Evolutionary conservation across 345 rosid genomes (phyloP), one percentile per base, ranked within the genome.

Genomic region (Aurinia saxatilis): DNA sequence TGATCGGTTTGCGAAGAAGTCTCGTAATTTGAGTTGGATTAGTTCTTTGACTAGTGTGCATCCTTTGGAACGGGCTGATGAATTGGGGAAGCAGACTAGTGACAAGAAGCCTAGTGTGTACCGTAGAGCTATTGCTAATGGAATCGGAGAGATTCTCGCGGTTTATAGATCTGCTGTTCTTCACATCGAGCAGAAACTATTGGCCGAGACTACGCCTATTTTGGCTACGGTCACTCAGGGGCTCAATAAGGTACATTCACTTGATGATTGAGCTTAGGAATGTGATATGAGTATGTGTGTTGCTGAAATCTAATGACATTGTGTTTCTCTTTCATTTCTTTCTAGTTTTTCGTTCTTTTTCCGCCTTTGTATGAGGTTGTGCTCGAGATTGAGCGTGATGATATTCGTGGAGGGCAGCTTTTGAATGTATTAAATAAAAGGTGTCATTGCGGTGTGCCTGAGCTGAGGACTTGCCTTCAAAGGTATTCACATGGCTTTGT

Each of bases 371-470:
- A 84, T 35, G 98, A 92, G 79, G 93, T 89, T 56, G 74, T 92
- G 77, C 72, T 81, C 10, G 95, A 92, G 91, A 84, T 85, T 54
- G 97, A 89, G 82, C 91, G 88, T 8, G 88, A 84, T 50, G 95
- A 87, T 75, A 79, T 89, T 38, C 87, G 90, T 46, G 98, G 97
- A 60, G 97, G 98, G 23, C 83, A 85, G 66, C 98, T 92, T 54
- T 80, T 92, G 53, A 87, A 87, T 71, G 85, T 92, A 44, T 74
- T 92, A 61, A 91, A 84, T 58, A 87, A 85, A 63, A 79, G 97
- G 13, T 87, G 93, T 57, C 98, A 92, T 21, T 92, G 98, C 68
- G 98, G 98, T 49, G 96, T 92, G 67, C 98, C 98, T 68, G 97
- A 92, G 79, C 42, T 92, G 52, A 91, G 89, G 75, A 77, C 96